Evolutionary conservation across 2,329 filamentous ascomycete species (phyloP).

Genomic region (Apiospora rasikravindrae): DNA sequence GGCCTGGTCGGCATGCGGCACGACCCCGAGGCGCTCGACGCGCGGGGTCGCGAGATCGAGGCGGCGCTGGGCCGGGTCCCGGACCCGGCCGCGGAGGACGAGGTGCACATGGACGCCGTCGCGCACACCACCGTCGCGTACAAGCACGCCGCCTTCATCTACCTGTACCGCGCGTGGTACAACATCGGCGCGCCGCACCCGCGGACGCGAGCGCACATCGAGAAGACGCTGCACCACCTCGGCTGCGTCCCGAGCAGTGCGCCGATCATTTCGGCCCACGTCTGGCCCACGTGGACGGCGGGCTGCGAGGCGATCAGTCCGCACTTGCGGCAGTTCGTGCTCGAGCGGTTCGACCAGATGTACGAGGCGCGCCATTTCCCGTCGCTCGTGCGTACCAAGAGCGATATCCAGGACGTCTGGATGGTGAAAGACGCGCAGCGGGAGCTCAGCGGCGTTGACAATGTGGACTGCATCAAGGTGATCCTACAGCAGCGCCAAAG

Average conservation of each 20-base stretch:
- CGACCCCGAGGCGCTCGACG: conserved; percentile 23
- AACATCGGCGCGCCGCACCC: conserved; percentile 25
- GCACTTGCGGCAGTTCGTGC: conserved; percentile 31
- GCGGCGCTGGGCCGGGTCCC: conserved; percentile 16
- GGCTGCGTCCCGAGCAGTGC: conserved; percentile 33
- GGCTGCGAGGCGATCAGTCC: conserved; percentile 38
- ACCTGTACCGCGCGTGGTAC: conserved; percentile 38
- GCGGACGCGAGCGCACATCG: conserved; percentile 25
- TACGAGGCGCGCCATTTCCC: conserved; percentile 37
- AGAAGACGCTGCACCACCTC: conserved; percentile 34
- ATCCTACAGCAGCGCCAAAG: conserved; percentile 33
- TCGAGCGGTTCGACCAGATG: conserved; percentile 34
- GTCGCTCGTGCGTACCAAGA: conserved; percentile 33
- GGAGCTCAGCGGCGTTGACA: conserved; percentile 34
- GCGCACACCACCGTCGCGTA: conserved; percentile 38
- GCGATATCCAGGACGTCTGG: conserved; percentile 40
- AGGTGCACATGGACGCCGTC: conserved; percentile 23
- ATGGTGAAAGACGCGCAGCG: conserved; percentile 36
- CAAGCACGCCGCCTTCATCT: conserved; percentile 38
- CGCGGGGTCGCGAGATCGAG: conserved; percentile 26
- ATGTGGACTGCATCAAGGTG: conserved; percentile 37
- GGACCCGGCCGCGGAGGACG: conserved; percentile 24
- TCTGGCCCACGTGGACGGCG: conserved; percentile 40
- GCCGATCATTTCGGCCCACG: conserved; percentile 36
- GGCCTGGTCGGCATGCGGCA: conserved; percentile 29